A percentile compares a stretch with the other conserved stretches of the same genome.
Conservation (phyloP, 345 rosid genomes). For the Trapa bicornis region DNA sequence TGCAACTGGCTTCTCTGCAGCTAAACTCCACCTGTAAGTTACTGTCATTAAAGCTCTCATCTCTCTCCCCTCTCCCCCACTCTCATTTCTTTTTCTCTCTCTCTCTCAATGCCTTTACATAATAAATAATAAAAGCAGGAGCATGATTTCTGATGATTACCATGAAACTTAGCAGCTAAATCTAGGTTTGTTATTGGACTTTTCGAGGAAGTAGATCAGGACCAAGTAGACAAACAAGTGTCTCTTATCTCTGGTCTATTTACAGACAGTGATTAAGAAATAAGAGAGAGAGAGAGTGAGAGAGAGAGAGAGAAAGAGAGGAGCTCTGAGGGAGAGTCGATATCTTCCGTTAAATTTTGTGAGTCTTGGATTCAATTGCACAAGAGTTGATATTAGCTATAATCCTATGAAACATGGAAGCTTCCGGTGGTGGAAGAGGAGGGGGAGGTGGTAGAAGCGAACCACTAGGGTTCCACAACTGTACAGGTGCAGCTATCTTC, state of each 20-base stretch:
- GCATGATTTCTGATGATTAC: neutral
- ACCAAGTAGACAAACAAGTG: neutral
- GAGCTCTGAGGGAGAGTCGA: too few relatives aligned
- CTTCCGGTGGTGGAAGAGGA: neutral
- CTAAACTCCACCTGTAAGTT: conserved; percentile 5
- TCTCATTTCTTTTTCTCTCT: neutral
- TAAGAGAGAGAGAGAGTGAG: too few relatives aligned
- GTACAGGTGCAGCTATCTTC: conserved; percentile 14
- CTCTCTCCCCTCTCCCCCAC: too few relatives aligned
- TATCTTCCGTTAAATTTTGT: too few relatives aligned
- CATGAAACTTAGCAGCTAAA: conserved; percentile 1
- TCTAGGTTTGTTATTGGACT: neutral
- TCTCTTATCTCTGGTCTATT: neutral
- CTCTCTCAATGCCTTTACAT: neutral
- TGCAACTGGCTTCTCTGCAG: neutral
- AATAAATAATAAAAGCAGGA: neutral
- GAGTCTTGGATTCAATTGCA: too few relatives aligned
- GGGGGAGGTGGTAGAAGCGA: conserved; percentile 4
- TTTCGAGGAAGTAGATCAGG: neutral
- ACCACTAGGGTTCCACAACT: conserved; percentile 6
- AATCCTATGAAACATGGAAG: conserved; percentile 4
- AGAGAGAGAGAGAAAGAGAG: too few relatives aligned
- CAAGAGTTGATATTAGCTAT: too few relatives aligned
- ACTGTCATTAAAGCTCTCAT: neutral
- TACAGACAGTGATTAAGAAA: too few relatives aligned